Evolutionary conservation across 2,329 filamentous ascomycete species (phyloP).

Genomic region (Coniochaeta sp.): DNA sequence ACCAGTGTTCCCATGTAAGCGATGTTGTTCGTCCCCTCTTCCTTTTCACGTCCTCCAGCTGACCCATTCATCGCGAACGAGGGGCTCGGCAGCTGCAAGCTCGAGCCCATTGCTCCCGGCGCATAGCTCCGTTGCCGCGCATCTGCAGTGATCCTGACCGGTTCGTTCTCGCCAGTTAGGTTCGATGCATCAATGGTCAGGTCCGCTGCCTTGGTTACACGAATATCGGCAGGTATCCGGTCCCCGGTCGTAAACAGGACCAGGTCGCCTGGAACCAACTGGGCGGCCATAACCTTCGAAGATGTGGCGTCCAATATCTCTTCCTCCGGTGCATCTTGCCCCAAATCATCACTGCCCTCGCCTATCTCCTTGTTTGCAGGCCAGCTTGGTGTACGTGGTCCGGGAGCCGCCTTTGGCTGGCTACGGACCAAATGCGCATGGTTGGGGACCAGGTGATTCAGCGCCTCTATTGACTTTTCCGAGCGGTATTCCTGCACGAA

Average conservation of each 20-base stretch:
- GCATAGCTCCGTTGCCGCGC: constrained; percentile 31
- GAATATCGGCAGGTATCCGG: constrained; percentile 90
- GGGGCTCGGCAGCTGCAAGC: constrained; percentile 23
- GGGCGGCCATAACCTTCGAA: constrained; percentile 75
- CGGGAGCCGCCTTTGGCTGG: constrained; percentile 29
- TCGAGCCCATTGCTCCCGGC: constrained; percentile 16
- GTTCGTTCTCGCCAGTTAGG: constrained; percentile 92
- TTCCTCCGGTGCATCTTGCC: constrained; percentile 53
- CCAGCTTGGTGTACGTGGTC: constrained; percentile 36
- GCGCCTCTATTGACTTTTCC: constrained; percentile 91
- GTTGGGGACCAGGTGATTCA: constrained; percentile 90
- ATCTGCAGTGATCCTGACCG: constrained; percentile 70
- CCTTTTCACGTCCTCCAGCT: constrained; percentile 56
- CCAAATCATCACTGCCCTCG: constrained; percentile 39
- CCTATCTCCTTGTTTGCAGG: constrained; percentile 37
- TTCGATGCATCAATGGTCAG: constrained; percentile 96
- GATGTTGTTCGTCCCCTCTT: constrained; percentile 79
- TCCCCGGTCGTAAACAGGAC: constrained; percentile 94
- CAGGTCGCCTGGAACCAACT: constrained; percentile 86
- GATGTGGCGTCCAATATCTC: constrained; percentile 65
- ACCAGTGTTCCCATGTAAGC: constrained; percentile 98
- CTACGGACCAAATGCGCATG: constrained; percentile 85
- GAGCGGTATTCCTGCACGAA: constrained; percentile 97
- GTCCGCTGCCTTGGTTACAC: constrained; percentile 84
- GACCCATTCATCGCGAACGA: constrained; percentile 36